Evolutionary conservation across 225 moss, liverwort and hornwort species (phyloP), one percentile per base, ranked within the genome.

Genomic region (Sphagnum tenellum): DNA sequence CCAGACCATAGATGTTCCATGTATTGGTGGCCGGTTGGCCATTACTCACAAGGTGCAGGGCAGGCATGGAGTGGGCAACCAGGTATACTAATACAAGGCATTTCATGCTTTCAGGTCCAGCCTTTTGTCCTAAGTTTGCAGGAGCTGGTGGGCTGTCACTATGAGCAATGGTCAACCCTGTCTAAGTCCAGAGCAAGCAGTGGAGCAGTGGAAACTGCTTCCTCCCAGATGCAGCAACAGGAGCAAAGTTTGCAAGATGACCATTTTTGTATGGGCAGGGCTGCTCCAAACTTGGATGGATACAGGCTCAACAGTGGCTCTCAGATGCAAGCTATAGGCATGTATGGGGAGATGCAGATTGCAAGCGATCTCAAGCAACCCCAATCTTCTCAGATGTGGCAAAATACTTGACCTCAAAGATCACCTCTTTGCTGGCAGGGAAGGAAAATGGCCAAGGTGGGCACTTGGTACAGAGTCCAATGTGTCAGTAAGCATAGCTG

Each of bases 121-220:
- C 45, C 46, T 61, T 9, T 46, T 4, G 61, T 46, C 44, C 61
- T 5, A 9, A 10, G 61, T 44, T 61, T 61, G 61, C 61, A 11
- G 46, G 61, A 48, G 56, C 56, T 48, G 13, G 67, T 57, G 47
- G 59, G 59, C 7, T 48, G 57, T 11, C 57, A 67, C 7, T 49
- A 46, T 46, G 67, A 13, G 57, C 67, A 44, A 48, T 67, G 67
- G 67, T 58, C 67, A 13, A 55, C 55, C 4, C n/a, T 55, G 44
- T 45, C 54, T 2, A 45, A 44, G 6, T 47, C 13, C 56, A 59
- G 48, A 7, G 46, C 47, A 3, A 67, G 12, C 47, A 13, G 47
- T 48, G 55, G 52, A 54, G 44, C 66, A 29, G 9, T 59, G 47
- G 46, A 57, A 3, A 50, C 59, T 48, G 47, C 8, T 10, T 7